These are phyloP conservation scores for Cercospora zeina DNA, from an alignment of 2,329 filamentous ascomycete genomes.

Conservation along the genomic window DNA sequence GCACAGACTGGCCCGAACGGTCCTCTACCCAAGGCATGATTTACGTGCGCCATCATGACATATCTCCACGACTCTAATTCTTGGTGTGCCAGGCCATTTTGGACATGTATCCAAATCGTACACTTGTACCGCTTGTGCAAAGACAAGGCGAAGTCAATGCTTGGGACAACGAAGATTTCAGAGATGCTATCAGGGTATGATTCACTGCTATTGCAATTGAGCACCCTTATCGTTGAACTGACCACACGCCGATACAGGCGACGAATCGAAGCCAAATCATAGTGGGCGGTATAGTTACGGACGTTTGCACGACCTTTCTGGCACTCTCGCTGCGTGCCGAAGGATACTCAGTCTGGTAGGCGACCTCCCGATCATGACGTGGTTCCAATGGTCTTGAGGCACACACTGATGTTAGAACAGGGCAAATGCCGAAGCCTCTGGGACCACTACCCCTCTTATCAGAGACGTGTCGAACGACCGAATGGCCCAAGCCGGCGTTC, in stretches of 20 bases:
- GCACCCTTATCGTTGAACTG: background rate
- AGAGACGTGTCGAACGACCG: conserved; percentile 65
- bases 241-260: conserved; percentile 42
- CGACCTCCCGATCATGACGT: background rate
- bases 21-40: conserved; percentile 56
- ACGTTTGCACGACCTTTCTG: conserved; percentile 74
- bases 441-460: conserved; percentile 63
- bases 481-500: conserved; percentile 67
- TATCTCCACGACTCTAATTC: background rate
- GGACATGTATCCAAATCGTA: conserved; percentile 59
- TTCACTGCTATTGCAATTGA: background rate
- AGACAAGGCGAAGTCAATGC: conserved; percentile 71
- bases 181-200: conserved; percentile 56
- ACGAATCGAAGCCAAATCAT: conserved; percentile 70
- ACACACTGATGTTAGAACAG: background rate
- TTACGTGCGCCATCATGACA: background rate
- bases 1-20: conserved; percentile 70
- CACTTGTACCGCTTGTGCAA: conserved; percentile 60
- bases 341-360: conserved; percentile 66
- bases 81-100: conserved; percentile 55
- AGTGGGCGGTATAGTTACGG: conserved; percentile 70
- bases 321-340: conserved; percentile 69
- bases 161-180: conserved; percentile 73
- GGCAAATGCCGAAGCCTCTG: conserved; percentile 70
- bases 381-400: too few relatives aligned